Evolutionary conservation across 1,139 yeast species (phyloP), one percentile per base, ranked within the genome.

Genomic region (Yamadazyma dushanensis): DNA sequence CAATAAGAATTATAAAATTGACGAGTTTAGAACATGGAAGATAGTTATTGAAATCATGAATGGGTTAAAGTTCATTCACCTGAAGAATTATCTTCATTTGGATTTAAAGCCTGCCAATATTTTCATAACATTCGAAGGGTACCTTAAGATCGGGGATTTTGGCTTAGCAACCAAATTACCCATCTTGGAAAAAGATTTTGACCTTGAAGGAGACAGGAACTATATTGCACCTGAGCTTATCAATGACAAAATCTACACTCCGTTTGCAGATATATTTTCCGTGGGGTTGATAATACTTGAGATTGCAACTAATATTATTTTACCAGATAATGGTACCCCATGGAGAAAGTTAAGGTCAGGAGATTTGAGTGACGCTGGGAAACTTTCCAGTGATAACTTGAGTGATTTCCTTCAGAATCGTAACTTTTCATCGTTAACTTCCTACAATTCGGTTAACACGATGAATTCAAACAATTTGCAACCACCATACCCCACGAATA

Each of bases 21-120:
- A 92, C 57, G 98, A 92, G 57, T 92, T 96, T 82, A 76, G 99
- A 47, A 90, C 90, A 28, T 92, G 99, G 99, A 92, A 92, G 63
- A 90, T 94, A 27, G 65, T 90, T 45, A 83, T 84, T 36, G 97
- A 92, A 56, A 70, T 89, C 11, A 61, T 87, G 29, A 73, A 73
- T 51, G 99, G 97, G 0, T 64, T 92, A 42, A 75, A 78, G 47
- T 89, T 81, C 55, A 83, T 92, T 39, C 99, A 92, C 54, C 76
- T 73, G 54, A 72, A 78, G 35, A 82, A 83, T 37, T 84, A 85
- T 43, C 66, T 88, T 37, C 97, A 90, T 61, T 64, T 90, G 36
- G 97, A 90, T 61, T 64, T 92, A 54, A 92, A 92, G 60, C 98
- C 99, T 0, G 97, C 97, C 4, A 92, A 92, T 57, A 81, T 92